These are phyloP conservation scores for Babesia caballi DNA, from an alignment of 169 alveolate species.

Conservation along the genomic window DNA sequence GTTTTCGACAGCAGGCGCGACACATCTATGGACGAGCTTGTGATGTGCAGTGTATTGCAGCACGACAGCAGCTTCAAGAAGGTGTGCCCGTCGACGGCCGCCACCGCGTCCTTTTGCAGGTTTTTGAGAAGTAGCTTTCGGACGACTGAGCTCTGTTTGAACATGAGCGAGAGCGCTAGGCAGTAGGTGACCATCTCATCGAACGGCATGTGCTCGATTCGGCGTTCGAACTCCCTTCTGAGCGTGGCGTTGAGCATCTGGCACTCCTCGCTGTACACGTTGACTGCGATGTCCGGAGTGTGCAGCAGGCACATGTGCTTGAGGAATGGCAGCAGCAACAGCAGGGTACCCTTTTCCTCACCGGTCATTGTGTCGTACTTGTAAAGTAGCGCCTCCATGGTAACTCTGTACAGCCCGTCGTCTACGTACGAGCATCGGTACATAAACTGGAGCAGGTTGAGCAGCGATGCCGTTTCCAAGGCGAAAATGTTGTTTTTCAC, in stretches of 20 bases:
- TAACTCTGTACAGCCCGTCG: constrained; percentile 6
- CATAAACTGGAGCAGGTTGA: constrained; percentile 36
- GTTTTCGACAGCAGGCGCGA: constrained; percentile 33
- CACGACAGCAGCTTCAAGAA: constrained; percentile 31
- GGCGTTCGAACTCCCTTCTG: constrained; percentile 35
- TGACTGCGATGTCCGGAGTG: constrained; percentile 29
- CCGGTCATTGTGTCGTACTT: constrained; percentile 16
- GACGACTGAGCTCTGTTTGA: constrained; percentile 22
- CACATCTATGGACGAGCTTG: constrained; percentile 16
- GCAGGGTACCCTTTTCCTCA: constrained; percentile 35
- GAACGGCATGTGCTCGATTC: constrained; percentile 12
- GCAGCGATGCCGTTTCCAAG: constrained; percentile 14
- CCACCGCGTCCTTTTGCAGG: background rate
- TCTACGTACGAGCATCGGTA: constrained; percentile 29
- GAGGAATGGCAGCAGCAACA: constrained; percentile 17
- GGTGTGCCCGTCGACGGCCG: background rate
- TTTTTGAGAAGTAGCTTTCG: constrained; percentile 29
- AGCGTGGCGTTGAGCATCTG: constrained; percentile 46
- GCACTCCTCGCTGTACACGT: constrained; percentile 52
- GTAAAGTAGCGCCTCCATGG: constrained; percentile 40
- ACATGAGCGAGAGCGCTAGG: constrained; percentile 37
- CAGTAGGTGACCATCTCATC: constrained; percentile 20
- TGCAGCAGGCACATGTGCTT: constrained; percentile 31
- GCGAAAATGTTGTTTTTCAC: constrained; percentile 10
- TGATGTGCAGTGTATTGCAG: constrained; percentile 23